These are phyloP conservation scores for Triangularia setosa DNA, from an alignment of 2,329 filamentous ascomycete species.

Conservation along the genomic window DNA sequence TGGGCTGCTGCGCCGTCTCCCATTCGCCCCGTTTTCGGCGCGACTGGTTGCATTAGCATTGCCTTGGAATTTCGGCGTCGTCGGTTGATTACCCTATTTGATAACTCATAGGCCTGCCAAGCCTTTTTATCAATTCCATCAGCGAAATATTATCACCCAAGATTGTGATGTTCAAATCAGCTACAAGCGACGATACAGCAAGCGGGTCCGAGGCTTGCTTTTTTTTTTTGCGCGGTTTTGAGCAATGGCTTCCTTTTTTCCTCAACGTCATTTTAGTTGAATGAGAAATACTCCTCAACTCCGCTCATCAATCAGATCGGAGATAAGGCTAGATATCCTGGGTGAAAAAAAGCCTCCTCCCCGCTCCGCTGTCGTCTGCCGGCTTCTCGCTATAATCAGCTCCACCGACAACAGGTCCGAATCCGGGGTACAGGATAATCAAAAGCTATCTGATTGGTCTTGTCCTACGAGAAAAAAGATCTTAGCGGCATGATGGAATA, in stretches of 20 bases:
- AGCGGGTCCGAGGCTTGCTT: neutral
- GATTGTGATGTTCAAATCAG: neutral
- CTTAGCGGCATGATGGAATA: neutral
- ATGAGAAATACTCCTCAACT: conserved; percentile 3
- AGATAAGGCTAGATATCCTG: neutral
- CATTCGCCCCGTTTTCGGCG: conserved; percentile 6
- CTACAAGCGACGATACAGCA: neutral
- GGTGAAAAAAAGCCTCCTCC: neutral
- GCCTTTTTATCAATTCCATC: conserved; percentile 26
- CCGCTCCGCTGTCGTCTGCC: neutral
- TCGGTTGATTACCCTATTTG: conserved; percentile 19
- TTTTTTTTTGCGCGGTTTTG: neutral
- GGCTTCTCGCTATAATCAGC: neutral
- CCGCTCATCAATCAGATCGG: neutral
- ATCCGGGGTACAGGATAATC: conserved; percentile 7
- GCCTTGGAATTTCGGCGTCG: neutral
- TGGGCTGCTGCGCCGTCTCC: conserved; percentile 6
- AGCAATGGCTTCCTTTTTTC: neutral
- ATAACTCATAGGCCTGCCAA: conserved; percentile 18
- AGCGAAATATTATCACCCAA: neutral
- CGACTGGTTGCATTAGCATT: neutral
- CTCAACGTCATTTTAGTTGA: neutral
- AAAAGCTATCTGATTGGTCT: conserved; percentile 12
- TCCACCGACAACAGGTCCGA: neutral
- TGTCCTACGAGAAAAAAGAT: neutral